Evolutionary conservation across 805 yeast species (phyloP), one percentile per base, ranked within the genome.

Genomic region (Pichia cabralensis): DNA sequence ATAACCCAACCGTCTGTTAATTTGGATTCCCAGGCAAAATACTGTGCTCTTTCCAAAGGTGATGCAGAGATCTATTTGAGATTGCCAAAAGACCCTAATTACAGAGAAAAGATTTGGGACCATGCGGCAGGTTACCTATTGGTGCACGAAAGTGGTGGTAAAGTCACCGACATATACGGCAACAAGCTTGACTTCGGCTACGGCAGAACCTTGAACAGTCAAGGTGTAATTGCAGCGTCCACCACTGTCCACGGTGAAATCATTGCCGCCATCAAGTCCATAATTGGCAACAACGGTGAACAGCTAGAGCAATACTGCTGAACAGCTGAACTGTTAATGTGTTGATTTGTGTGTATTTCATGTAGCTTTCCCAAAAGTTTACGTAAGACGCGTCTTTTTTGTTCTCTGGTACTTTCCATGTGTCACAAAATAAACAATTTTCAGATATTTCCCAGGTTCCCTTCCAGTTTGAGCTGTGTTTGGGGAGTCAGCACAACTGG

Each of bases 31-130:
- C 98, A 92, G 60, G 98, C 85, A 10, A 92, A 92, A 57, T 92
- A 92, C 62, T 89, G 97, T 62, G 74, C 88, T 12, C 67, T 92
- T 30, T 77, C 96, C 9, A 69, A 79, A 42, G 98, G 98, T 23
- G 80, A 80, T 36, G 97, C 96, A 4, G 96, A 92, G 48, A 71
- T 92, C 11, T 92, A 94, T 49, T 64, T 92, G 41, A 76, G 99
- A 46, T 61, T 94, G 39, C 99, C 99, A 11, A 74, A 78, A 30
- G 75, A 69, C 44, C 65, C 74, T 33, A 59, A 70, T 3, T 92
- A 88, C 55, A 71, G 83, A 48, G 99, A 92, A 55, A 92, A 92
- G 59, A 86, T 92, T 40, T 92, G 98, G 97, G 99, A 92, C 59
- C 99, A 92, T 56, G 97, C 97, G 14, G 94, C 96, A 2, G 99